Conservation (phyloP, 106 monocot species). For the Dendrobium nobile region DNA sequence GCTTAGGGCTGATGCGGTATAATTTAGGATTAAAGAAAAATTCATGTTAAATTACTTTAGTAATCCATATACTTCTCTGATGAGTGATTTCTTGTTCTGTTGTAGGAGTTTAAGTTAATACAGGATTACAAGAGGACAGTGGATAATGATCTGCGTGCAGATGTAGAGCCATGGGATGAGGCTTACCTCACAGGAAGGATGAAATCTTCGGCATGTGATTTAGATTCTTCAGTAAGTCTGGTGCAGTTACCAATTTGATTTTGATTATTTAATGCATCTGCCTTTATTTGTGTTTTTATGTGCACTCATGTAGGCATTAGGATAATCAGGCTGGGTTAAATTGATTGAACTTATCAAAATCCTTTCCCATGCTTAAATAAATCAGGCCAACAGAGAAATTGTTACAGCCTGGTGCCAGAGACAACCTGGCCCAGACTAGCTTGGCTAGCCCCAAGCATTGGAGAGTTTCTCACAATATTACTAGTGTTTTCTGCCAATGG, state of each 20-base stretch:
- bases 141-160: conserved; percentile 33
- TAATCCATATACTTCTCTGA: neutral
- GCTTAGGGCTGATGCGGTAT: conserved; percentile 72
- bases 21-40: neutral
- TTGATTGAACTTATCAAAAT: no score
- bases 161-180: conserved; percentile 89
- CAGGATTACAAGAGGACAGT: conserved; percentile 60
- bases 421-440: no score
- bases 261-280: neutral
- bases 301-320: neutral
- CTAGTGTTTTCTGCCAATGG: no score
- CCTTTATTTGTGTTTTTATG: neutral
- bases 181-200: conserved; percentile 70
- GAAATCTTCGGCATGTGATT: conserved; percentile 53
- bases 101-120: conserved; percentile 61
- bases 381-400: no score
- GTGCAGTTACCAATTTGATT: neutral
- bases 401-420: no score
- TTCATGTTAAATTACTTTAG: neutral
- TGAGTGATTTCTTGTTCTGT: neutral
- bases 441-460: no score
- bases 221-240: conserved; percentile 58
- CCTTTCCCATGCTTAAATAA: no score
- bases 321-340: no score
- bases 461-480: no score